A percentile compares a stretch with the other conserved stretches of the same genome.
These are phyloP conservation scores for Colletotrichum spaethianum DNA, from an alignment of 2,329 filamentous ascomycete species.

Conservation along the genomic window DNA sequence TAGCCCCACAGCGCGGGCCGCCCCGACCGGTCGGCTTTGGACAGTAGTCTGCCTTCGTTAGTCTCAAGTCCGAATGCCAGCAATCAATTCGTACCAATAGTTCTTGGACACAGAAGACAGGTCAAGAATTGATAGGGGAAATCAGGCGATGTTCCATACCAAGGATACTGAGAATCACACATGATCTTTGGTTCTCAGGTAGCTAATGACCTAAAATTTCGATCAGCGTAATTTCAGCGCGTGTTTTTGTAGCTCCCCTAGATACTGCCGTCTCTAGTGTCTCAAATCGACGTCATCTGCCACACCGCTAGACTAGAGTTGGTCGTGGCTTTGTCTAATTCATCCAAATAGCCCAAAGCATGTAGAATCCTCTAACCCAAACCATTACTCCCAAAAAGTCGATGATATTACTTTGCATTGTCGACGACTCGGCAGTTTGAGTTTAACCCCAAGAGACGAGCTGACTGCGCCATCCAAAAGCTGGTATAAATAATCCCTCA, in stretches of 20 bases:
- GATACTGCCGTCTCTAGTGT: not conserved
- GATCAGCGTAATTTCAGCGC: not conserved
- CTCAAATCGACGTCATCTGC: not conserved
- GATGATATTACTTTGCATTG: not conserved
- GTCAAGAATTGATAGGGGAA: too few relatives aligned
- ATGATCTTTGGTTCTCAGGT: not conserved
- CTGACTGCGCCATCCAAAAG: not conserved
- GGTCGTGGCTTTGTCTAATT: too few relatives aligned
- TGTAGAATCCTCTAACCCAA: not conserved
- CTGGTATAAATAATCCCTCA: not conserved
- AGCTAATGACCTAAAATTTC: not conserved
- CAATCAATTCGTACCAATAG: not conserved
- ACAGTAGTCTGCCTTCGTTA: not conserved
- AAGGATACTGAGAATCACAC: not conserved
- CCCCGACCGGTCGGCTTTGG: not conserved
- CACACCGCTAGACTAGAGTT: not conserved
- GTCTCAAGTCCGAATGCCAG: too few relatives aligned
- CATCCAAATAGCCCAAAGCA: not conserved
- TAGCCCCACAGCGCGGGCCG: slow-evolving; percentile 5
- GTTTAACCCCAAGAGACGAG: not conserved
- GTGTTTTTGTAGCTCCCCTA: not conserved
- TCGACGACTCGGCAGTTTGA: not conserved
- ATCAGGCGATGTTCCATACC: not conserved
- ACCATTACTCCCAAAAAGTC: too few relatives aligned
- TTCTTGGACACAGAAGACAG: not conserved